phyloP scores from a whole-genome alignment of 2,329 filamentous ascomycete species.

The Leptographium radiaticola region DNA sequence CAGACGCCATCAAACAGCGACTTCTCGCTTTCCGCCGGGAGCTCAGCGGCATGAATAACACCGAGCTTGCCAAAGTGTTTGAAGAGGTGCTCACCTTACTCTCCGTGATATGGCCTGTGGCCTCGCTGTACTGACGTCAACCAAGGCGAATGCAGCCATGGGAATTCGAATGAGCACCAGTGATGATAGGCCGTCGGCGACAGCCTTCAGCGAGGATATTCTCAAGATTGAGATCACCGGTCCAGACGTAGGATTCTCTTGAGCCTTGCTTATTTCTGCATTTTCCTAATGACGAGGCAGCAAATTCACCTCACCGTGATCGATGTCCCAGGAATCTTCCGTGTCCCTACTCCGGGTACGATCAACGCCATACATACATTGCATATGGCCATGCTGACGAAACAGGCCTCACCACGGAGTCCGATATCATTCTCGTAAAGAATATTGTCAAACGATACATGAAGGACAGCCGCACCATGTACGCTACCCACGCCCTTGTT shows the following conservation, averaged over 20 bases:
- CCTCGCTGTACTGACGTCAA: background rate
- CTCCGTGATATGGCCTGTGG: too few relatives aligned
- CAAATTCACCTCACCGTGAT: conserved; percentile 37
- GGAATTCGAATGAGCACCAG: conserved; percentile 21
- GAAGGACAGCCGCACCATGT: conserved; percentile 31
- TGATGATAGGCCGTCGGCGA: background rate
- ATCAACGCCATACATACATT: conserved; percentile 2
- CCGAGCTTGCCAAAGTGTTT: conserved; percentile 25
- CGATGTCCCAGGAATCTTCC: conserved; percentile 42
- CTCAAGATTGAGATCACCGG: conserved; percentile 31
- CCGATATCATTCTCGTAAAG: conserved; percentile 30
- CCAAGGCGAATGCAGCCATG: conserved; percentile 30
- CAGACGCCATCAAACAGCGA: conserved; percentile 4
- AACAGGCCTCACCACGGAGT: conserved; percentile 27
- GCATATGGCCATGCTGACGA: background rate
- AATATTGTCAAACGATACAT: conserved; percentile 36
- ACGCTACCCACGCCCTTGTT: conserved; percentile 7
- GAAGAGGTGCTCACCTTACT: conserved; percentile 18
- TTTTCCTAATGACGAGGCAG: conserved; percentile 5
- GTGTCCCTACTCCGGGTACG: conserved; percentile 21
- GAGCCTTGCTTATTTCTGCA: background rate
- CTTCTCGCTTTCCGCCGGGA: conserved; percentile 17
- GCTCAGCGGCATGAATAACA: conserved; percentile 13
- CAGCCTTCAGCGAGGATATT: conserved; percentile 32
- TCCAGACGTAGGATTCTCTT: conserved; percentile 19